Evolutionary conservation across 176 grass and related monocot genomes (phyloP), one percentile per base, ranked within the genome.

Genomic region (Carex kokanica): DNA sequence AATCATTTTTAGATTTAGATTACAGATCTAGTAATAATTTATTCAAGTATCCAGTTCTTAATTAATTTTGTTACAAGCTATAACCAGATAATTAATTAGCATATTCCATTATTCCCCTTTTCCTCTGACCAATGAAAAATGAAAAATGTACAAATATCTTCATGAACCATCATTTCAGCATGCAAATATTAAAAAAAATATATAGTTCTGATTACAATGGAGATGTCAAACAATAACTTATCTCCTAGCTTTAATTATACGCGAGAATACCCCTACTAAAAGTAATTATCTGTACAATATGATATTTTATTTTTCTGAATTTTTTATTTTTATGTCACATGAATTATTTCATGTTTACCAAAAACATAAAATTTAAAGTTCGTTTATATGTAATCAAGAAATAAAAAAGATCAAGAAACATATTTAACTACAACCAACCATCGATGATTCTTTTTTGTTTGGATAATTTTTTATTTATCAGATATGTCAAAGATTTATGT

Each of bases 1-100:
- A 21, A 54, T 54, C 16, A 15, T 54, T 75, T 75, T 75, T 75
- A 49, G 12, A 75, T 75, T 75, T 75, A 31, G 21, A 16, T 53
- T 20, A 54, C 71, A 23, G 23, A n/a, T n/a, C n/a, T n/a, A 74
- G 10, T 23, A 24, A 24, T 24, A 24, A 14, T 24, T 23, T 49
- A 74, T 51, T 27, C 0, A 13, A 74, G 20, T 52, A 51, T 25
- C 24, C 11, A 74, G 4, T 51, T 52, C 5, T 74, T 52, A 74
- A 47, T 6, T 51, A 74, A 74, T 25, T 25, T 1, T 51, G 70
- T 52, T 49, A 11, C 70, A 52, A 52, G 8, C 45, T 71, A 18
- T 16, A 74, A 74, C 49, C 3, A 24, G 43, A 74, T 74, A 51
- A 74, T 74, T 74, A 51, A 74, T 74, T 25, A 74, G 70, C 11